phyloP scores from a whole-genome alignment of 2,329 filamentous ascomycete genomes.

The Fusarium oxysporum region DNA sequence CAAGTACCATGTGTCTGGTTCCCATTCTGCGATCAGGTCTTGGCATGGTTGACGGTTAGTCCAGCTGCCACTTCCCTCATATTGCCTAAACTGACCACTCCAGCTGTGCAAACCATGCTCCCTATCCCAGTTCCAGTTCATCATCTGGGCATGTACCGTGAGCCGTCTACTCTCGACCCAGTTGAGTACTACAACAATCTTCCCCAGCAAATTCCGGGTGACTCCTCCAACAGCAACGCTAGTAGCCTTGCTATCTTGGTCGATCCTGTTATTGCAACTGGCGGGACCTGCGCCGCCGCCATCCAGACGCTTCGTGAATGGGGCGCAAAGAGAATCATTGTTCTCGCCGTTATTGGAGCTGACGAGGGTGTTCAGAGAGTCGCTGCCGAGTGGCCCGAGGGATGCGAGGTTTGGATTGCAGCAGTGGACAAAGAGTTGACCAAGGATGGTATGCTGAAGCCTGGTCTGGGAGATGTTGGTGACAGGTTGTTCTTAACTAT shows the following conservation, averaged over 20 bases:
- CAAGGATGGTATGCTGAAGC: constrained; percentile 87
- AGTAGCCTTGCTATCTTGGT: constrained; percentile 81
- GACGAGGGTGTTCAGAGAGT: constrained; percentile 76
- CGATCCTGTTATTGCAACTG: constrained; percentile 94
- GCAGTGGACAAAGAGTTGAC: constrained; percentile 81
- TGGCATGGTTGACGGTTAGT: constrained; percentile 85
- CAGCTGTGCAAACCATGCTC: constrained; percentile 84
- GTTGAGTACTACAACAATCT: constrained; percentile 99
- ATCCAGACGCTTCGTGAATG: constrained; percentile 91
- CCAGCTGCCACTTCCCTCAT: neutral
- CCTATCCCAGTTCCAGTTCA: constrained; percentile 84
- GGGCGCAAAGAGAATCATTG: constrained; percentile 85
- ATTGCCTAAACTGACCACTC: constrained; percentile 9
- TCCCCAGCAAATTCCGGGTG: constrained; percentile 72
- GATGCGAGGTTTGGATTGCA: constrained; percentile 83
- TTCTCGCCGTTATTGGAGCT: constrained; percentile 81
- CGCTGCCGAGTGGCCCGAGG: constrained; percentile 81
- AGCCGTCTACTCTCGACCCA: constrained; percentile 85
- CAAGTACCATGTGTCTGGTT: constrained; percentile 80
- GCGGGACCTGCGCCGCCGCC: constrained; percentile 87
- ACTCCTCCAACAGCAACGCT: constrained; percentile 52
- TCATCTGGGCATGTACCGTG: constrained; percentile 94
- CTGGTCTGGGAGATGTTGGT: constrained; percentile 89
- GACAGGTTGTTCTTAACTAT: constrained; percentile 90
- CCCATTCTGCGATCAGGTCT: constrained; percentile 94